Conservation (phyloP, 495 filamentous ascomycete genomes). For the Podospora australis region DNA sequence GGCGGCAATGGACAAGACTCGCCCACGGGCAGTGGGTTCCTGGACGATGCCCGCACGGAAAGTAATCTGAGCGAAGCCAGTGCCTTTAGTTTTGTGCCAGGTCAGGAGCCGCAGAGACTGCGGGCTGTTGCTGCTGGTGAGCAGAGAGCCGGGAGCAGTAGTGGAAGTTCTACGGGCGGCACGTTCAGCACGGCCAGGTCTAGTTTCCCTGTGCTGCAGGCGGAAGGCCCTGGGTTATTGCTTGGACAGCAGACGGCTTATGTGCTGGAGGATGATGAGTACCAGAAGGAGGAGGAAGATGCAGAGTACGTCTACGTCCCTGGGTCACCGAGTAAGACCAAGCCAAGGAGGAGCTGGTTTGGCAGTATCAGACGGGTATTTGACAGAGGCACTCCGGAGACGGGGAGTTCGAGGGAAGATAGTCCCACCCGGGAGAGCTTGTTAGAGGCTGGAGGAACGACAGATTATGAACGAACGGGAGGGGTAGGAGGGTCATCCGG, state of each 20-base stretch:
- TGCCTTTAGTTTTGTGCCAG: slow-evolving; percentile 26
- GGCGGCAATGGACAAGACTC: slow-evolving; percentile 5
- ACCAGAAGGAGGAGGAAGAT: slow-evolving; percentile 18
- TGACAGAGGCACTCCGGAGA: slow-evolving; percentile 17
- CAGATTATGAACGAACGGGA: slow-evolving; percentile 14
- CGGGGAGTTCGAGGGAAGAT: slow-evolving; percentile 13
- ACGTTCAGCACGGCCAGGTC: slow-evolving; percentile 64
- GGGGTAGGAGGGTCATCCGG: slow-evolving; percentile 14
- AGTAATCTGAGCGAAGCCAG: slow-evolving; percentile 39
- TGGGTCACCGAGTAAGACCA: slow-evolving; percentile 44
- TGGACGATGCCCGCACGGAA: slow-evolving; percentile 21
- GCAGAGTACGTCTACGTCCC: slow-evolving; percentile 25
- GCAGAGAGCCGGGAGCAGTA: slow-evolving; percentile 6
- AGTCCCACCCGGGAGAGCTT: slow-evolving; percentile 21
- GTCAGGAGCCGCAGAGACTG: slow-evolving; percentile 20
- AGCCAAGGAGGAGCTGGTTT: slow-evolving; percentile 39
- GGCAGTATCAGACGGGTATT: slow-evolving; percentile 44
- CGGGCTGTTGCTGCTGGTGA: not conserved
- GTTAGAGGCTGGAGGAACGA: slow-evolving; percentile 15
- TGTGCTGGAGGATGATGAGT: not conserved
- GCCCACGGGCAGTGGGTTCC: slow-evolving; percentile 6
- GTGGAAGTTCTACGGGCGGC: slow-evolving; percentile 32
- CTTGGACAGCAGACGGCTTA: slow-evolving; percentile 16
- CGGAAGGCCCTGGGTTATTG: slow-evolving; percentile 61
- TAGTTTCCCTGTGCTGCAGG: slow-evolving; percentile 54